Evolutionary conservation across 768 basidiomycete genomes (phyloP).

Genomic region (Pisolithus orientalis): DNA sequence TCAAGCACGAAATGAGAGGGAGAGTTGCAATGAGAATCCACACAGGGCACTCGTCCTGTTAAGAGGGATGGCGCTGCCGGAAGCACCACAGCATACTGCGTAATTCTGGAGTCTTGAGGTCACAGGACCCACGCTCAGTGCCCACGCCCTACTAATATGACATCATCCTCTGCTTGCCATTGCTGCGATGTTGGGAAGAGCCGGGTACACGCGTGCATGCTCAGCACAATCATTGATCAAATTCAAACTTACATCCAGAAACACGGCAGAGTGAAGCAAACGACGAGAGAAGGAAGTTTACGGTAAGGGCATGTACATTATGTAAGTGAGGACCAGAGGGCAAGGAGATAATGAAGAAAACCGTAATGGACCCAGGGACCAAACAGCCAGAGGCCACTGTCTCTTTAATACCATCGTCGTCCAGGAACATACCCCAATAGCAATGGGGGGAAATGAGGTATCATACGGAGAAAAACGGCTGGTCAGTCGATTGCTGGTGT

Average conservation of each 20-base stretch:
- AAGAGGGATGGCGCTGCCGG: neutral
- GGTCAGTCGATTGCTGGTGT: slow-evolving; percentile 53
- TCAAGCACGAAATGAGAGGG: too few relatives aligned
- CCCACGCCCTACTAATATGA: neutral
- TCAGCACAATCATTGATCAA: neutral
- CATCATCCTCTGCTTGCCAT: too few relatives aligned
- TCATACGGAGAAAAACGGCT: slow-evolving; percentile 76
- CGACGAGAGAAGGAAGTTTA: neutral
- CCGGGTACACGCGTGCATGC: neutral
- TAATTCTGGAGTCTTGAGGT: neutral
- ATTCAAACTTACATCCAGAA: too few relatives aligned
- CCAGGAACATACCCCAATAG: neutral
- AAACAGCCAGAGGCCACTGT: neutral
- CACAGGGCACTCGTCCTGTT: too few relatives aligned
- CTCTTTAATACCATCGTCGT: too few relatives aligned
- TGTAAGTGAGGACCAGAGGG: neutral
- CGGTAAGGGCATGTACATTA: neutral
- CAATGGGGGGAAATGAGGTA: neutral
- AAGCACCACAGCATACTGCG: neutral
- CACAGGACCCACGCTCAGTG: neutral
- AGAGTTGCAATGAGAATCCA: too few relatives aligned
- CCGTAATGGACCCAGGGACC: neutral
- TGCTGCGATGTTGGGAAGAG: too few relatives aligned
- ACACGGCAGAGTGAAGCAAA: neutral
- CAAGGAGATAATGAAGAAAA: neutral